Percentiles rank a stretch among this genome's conserved stretches.
Evolutionary conservation across 2,329 filamentous ascomycete species (phyloP).

Genomic region (Colletotrichum nymphaeae): DNA sequence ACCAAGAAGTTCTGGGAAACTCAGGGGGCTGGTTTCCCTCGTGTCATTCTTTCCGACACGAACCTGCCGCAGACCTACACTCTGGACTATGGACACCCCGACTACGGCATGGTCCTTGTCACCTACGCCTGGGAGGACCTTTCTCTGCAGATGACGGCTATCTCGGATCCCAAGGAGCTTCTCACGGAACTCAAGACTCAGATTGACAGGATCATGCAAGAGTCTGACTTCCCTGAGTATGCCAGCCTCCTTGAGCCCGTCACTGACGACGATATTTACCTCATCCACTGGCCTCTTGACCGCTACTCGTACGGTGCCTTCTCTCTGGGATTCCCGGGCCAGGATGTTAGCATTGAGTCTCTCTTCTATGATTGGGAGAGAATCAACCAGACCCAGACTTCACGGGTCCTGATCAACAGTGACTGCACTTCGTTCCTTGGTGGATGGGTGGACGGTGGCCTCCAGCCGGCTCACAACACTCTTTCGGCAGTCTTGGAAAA

Average conservation of each 20-base stretch:
- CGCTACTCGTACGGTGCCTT: slow-evolving; percentile 17
- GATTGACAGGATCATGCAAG: background rate
- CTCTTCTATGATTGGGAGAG: slow-evolving; percentile 19
- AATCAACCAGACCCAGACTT: background rate
- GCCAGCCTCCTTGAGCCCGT: background rate
- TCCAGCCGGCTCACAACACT: slow-evolving; percentile 17
- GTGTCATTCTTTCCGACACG: slow-evolving; percentile 5
- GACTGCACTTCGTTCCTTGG: slow-evolving; percentile 18
- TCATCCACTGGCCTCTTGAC: slow-evolving; percentile 17
- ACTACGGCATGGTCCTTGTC: slow-evolving; percentile 1
- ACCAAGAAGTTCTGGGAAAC: slow-evolving; percentile 15
- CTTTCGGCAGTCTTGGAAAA: slow-evolving; percentile 9
- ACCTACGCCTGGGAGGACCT: slow-evolving; percentile 5
- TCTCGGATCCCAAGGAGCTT: slow-evolving; percentile 2
- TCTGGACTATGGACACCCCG: background rate
- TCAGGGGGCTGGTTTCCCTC: slow-evolving; percentile 3
- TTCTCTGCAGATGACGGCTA: background rate
- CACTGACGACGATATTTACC: slow-evolving; percentile 11
- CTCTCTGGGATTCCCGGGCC: slow-evolving; percentile 4
- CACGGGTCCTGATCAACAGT: slow-evolving; percentile 9
- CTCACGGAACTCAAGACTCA: slow-evolving; percentile 2
- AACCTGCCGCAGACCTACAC: slow-evolving; percentile 2
- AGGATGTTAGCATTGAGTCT: slow-evolving; percentile 8
- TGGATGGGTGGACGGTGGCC: slow-evolving; percentile 10
- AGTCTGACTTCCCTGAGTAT: background rate